Base-by-base conservation (phyloP, 2,329 filamentous ascomycete genomes). In the Macroventuria anomochaeta region DNA sequence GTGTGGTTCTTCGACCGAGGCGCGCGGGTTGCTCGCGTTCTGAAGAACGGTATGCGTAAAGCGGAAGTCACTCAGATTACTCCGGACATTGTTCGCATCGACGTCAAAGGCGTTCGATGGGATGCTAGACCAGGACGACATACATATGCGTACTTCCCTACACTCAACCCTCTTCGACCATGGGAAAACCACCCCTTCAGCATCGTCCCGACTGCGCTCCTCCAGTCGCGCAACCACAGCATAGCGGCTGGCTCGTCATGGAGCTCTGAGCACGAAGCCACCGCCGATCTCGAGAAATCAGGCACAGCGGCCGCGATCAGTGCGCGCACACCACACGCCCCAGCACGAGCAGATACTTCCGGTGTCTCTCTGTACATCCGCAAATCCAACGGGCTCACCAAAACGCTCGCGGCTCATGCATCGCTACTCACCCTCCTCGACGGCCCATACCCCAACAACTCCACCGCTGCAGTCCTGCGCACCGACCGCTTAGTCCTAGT, bases 161-260 rank as follows among this genome's bases (percentile, higher is more conserved):
- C 76, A 0, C 60, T 82, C 1, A 75, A 54, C 13, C 52, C 48
- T 1, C 53, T 60, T 23, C 49, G 58, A 3, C 51, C 62, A 1
- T 84, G 81, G 81, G 81, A 84, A 62, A 84, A 81, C 38, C 83
- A 85, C 59, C 82, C 82, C 0, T 84, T 85, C 60, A 82, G 79
- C 0, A 62, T 81, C 21, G 38, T 55, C 3, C 49, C 62, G 2
- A 62, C 63, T 7, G 50, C 58, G 3, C 44, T 62, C 1, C 56
- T 62, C 72, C n/a, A 7, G 6, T 17, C 20, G 3, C 21, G 3
- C 23, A 31, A 28, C 12, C 21, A 18, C 6, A 11, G 15, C 7
- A 6, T 18, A 10, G 8, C 15, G 6, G 18, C 33, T 11, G 11
- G 21, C 34, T 44, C 49, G 3, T 40, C 49, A 18, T 23, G 36